A percentile compares a stretch with the other conserved stretches of the same genome.
phyloP scores from a whole-genome alignment of 139 green algal species.

The Coelastrella sp. region DNA sequence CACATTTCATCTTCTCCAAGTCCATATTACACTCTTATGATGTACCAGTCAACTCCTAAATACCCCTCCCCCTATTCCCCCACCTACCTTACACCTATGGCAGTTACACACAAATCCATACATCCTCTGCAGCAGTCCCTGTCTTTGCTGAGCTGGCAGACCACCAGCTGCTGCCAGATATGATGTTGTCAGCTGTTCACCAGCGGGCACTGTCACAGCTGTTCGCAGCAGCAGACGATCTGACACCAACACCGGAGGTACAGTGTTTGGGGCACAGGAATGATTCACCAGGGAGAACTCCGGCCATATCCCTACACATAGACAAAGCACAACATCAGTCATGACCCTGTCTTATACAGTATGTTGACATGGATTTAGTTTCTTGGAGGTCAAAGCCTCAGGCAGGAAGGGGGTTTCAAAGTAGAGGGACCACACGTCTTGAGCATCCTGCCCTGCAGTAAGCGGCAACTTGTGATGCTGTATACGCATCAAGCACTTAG shows the following conservation, averaged over 20 bases:
- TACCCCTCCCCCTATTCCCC: background rate
- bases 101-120: conserved; percentile 63
- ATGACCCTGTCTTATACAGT: too few species aligned
- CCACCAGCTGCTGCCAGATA: conserved; percentile 55
- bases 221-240: conserved; percentile 54
- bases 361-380: too few species aligned
- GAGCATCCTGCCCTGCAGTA: too few species aligned
- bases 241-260: conserved; percentile 51
- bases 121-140: conserved; percentile 37
- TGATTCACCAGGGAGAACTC: conserved; percentile 59
- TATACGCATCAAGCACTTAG: too few species aligned
- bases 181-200: conserved; percentile 46
- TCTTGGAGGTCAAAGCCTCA: too few species aligned
- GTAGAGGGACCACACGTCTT: too few species aligned
- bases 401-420: too few species aligned
- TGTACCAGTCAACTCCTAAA: conserved; percentile 39
- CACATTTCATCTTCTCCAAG: too few species aligned
- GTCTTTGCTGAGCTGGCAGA: conserved; percentile 40
- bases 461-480: too few species aligned
- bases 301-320: conserved; percentile 4
- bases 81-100: conserved; percentile 50
- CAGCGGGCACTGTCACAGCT: conserved; percentile 13
- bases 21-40: too few species aligned
- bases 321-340: too few species aligned
- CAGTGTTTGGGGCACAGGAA: conserved; percentile 59